Evolutionary conservation across 768 basidiomycete species (phyloP).

Genomic region (Crepidotus variabilis): DNA sequence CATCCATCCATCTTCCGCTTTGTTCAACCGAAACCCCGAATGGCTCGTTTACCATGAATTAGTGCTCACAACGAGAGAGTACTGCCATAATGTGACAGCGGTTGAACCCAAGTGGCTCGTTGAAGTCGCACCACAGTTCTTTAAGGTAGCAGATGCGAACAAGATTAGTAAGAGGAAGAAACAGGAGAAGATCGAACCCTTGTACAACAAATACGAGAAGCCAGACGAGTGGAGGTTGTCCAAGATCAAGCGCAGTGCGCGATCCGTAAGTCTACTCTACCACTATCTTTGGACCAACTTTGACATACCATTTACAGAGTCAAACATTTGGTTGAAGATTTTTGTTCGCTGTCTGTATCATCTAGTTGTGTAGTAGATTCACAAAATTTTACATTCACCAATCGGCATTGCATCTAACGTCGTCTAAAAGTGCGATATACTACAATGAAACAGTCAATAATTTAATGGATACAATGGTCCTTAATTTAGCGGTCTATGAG

Average conservation of each 20-base stretch:
- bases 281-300: neutral
- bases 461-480: neutral
- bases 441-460: neutral
- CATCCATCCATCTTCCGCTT: conserved; percentile 93
- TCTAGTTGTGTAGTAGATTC: neutral
- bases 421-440: neutral
- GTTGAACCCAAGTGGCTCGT: conserved; percentile 99
- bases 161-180: conserved; percentile 96
- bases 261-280: conserved; percentile 50
- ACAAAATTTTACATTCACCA: neutral
- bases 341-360: neutral
- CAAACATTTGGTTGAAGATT: conserved; percentile 79
- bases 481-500: neutral
- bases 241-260: conserved; percentile 86
- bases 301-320: conserved; percentile 44
- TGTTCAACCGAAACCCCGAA: conserved; percentile 96
- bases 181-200: conserved; percentile 95
- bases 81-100: conserved; percentile 89
- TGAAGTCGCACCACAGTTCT: conserved; percentile 97
- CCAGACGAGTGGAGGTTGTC: conserved; percentile 93
- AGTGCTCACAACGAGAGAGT: conserved; percentile 94
- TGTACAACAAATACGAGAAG: conserved; percentile 95
- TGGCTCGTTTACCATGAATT: conserved; percentile 96
- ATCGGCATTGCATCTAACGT: neutral
- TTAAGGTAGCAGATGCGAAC: conserved; percentile 96